These are phyloP conservation scores for Auriculariales sp. DNA, from an alignment of 768 basidiomycete genomes.

Conservation along the genomic window DNA sequence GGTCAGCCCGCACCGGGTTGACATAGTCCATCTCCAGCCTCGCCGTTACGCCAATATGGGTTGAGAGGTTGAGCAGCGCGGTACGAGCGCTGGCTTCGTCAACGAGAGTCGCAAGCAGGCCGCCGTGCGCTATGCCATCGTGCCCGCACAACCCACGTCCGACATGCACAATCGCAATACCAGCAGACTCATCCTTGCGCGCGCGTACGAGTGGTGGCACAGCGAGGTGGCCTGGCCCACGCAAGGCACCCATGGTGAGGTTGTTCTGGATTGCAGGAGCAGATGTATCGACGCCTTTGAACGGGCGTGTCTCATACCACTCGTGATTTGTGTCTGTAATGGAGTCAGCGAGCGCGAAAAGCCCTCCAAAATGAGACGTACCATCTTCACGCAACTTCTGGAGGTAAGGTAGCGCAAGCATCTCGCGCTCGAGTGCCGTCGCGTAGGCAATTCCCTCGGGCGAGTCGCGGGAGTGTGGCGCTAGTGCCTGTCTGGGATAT, in stretches of 20 bases:
- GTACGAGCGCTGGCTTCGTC: slow-evolving; percentile 74
- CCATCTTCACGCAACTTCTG: slow-evolving; percentile 28
- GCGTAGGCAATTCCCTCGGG: slow-evolving; percentile 44
- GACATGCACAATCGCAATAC: slow-evolving; percentile 58
- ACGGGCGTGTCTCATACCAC: slow-evolving; percentile 75
- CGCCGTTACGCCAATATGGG: slow-evolving; percentile 87
- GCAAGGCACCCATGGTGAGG: slow-evolving; percentile 70
- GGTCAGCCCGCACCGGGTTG: slow-evolving; percentile 81
- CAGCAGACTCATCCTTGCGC: slow-evolving; percentile 61
- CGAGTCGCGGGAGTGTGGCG: slow-evolving; percentile 43
- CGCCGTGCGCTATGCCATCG: slow-evolving; percentile 91
- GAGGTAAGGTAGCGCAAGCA: slow-evolving; percentile 54
- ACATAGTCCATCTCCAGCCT: slow-evolving; percentile 66
- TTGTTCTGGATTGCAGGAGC: slow-evolving; percentile 69
- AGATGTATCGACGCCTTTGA: slow-evolving; percentile 19
- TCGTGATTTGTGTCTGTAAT: slow-evolving; percentile 26
- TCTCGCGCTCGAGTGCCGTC: slow-evolving; percentile 43
- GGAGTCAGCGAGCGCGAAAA: slow-evolving; percentile 5
- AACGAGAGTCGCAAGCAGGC: slow-evolving; percentile 75
- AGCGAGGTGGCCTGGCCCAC: slow-evolving; percentile 78
- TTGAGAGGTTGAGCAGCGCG: slow-evolving; percentile 73
- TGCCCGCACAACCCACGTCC: slow-evolving; percentile 83
- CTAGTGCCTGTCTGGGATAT: slow-evolving; percentile 64
- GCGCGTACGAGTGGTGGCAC: slow-evolving; percentile 64
- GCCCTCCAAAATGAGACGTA: slow-evolving; percentile 1